Evolutionary conservation across 176 grass and related monocot genomes (phyloP), one percentile per base, ranked within the genome.

Genomic region (Musa troglodytarum): DNA sequence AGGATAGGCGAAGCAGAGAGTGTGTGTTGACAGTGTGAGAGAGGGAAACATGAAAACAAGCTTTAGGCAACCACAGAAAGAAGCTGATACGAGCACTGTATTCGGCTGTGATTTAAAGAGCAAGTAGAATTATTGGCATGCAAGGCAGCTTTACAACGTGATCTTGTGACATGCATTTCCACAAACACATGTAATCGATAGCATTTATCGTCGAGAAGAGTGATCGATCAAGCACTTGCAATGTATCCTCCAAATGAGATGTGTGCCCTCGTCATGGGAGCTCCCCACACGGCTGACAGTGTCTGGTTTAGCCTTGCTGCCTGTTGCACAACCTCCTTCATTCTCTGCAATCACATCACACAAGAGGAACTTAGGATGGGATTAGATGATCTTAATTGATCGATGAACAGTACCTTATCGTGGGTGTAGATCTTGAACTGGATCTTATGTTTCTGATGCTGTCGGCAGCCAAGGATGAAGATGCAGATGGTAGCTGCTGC

Each of bases 221-320:
- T 43, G 34, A 43, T 43, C 34, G 57, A 74, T 92, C 87, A 92
- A 49, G 88, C 67, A 14, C 87, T 85, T 28, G 74, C 64, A 1
- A 89, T 89, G 87, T 82, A 78, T 28, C 89, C 92, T 56, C 89
- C 89, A 54, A 92, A 89, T 1, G 92, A 88, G 69, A 96, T 88
- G 76, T 78, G 86, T 54, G 89, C 78, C 85, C 82, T 85, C 61
- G 81, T 62, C 19, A 88, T 78, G 8, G 89, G 76, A 72, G 34
- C 34, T 23, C 87, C 92, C 71, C 82, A 82, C 8, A 85, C 69
- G 2, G 89, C 86, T 63, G 89, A 83, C 57, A 96, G 77, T 23
- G 89, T 83, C 49, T 92, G 92, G 63, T 96, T 96, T 78, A 96
- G 5, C 74, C 85, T 85, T 0, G 85, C 78, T 0, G 92, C 78